A percentile compares a stretch with the other conserved stretches of the same genome.
Evolutionary conservation across 257 asterid species (phyloP).

Genomic region (Fraxinus americana): DNA sequence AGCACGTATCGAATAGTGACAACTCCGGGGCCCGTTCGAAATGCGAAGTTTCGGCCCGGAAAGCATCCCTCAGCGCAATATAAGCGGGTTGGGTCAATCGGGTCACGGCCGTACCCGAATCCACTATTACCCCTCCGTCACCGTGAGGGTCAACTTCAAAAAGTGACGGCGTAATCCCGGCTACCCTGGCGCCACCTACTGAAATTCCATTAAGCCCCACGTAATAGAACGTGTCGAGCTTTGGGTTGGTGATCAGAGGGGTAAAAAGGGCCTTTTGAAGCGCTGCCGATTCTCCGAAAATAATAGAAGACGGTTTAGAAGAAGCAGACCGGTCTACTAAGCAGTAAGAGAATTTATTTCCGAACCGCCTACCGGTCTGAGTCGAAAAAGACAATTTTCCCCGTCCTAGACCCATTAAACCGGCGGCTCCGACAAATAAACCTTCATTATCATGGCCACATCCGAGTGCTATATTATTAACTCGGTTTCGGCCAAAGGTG

Average conservation of each 20-base stretch:
- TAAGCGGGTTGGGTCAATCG: constrained; percentile 74
- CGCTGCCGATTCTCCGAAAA: constrained; percentile 41
- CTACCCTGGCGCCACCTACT: constrained; percentile 68
- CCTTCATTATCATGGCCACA: constrained; percentile 38
- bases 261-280: constrained; percentile 62
- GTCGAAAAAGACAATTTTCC: constrained; percentile 71
- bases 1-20: constrained; percentile 82
- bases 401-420: constrained; percentile 81
- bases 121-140: constrained; percentile 78
- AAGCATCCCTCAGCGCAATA: constrained; percentile 64
- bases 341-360: constrained; percentile 48
- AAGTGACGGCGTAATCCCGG: constrained; percentile 44
- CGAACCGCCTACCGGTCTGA: constrained; percentile 66
- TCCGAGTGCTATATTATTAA: constrained; percentile 58
- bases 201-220: constrained; percentile 70
- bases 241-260: constrained; percentile 61
- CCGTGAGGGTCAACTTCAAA: constrained; percentile 62
- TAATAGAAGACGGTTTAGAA: constrained; percentile 50
- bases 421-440: constrained; percentile 79
- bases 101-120: constrained; percentile 88
- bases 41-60: constrained; percentile 51
- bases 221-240: constrained; percentile 77
- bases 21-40: constrained; percentile 52
- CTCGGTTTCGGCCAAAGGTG: constrained; percentile 55
- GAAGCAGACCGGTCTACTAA: constrained; percentile 45